phyloP scores from a whole-genome alignment of 164 flowering plant species.

The Santalum album region DNA sequence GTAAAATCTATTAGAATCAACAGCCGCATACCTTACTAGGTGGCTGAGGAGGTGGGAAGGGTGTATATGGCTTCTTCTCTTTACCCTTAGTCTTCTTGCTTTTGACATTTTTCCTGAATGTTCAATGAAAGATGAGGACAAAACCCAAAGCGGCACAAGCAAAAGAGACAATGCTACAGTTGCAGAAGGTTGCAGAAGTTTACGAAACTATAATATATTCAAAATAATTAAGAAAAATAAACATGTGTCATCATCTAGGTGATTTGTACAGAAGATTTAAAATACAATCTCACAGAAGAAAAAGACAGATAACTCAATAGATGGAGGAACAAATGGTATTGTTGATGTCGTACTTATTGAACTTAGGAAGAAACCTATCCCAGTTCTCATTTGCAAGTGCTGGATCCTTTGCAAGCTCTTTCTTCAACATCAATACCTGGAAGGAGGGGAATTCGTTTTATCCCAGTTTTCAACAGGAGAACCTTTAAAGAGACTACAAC shows the following conservation, averaged over 20 bases:
- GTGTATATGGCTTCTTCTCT: slow-evolving; percentile 89
- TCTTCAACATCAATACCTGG: slow-evolving; percentile 76
- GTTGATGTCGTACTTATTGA: slow-evolving; percentile 57
- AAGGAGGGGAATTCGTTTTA: not conserved
- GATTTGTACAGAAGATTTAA: too few relatives aligned
- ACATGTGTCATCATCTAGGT: too few relatives aligned
- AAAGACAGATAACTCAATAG: not conserved
- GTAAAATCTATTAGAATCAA: not conserved
- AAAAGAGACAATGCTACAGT: not conserved
- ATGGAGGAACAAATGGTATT: not conserved
- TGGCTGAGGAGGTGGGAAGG: slow-evolving; percentile 92
- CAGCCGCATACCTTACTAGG: slow-evolving; percentile 75
- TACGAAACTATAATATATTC: too few relatives aligned
- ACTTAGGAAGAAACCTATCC: slow-evolving; percentile 94
- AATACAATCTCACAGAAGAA: too few relatives aligned
- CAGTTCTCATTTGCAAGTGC: slow-evolving; percentile 75
- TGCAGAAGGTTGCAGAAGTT: too few relatives aligned
- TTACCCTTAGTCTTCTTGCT: slow-evolving; percentile 70
- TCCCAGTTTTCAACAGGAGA: too few relatives aligned
- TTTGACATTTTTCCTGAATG: slow-evolving; percentile 80
- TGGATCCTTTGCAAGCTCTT: slow-evolving; percentile 80
- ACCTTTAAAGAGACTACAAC: too few relatives aligned
- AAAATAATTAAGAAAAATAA: too few relatives aligned
- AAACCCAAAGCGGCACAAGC: not conserved
- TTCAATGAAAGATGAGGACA: too few relatives aligned